These are phyloP conservation scores for Acacia confusa DNA, from an alignment of 306 rosid genomes.

Conservation along the genomic window DNA sequence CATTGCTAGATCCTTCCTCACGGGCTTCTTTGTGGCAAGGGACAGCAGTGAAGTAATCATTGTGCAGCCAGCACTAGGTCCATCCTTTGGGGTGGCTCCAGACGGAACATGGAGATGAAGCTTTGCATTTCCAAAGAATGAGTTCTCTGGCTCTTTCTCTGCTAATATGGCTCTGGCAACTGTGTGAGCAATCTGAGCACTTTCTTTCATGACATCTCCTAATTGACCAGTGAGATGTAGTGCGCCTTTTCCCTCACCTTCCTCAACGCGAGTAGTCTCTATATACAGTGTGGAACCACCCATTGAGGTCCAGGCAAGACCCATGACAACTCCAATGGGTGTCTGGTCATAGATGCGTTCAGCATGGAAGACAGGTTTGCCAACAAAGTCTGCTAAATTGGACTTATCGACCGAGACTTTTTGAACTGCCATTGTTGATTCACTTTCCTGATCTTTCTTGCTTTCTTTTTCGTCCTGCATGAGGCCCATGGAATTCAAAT, in stretches of 20 bases:
- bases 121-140: conserved; percentile 76
- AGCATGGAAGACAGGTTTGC: conserved; percentile 97
- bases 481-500: conserved; percentile 23
- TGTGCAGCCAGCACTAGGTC: conserved; percentile 99
- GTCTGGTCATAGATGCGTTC: conserved; percentile 88
- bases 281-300: conserved; percentile 97
- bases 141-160: conserved; percentile 59
- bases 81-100: conserved; percentile 98
- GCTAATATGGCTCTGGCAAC: conserved; percentile 69
- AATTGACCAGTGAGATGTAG: conserved; percentile 90
- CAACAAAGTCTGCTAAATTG: conserved; percentile 74
- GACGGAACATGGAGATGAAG: conserved; percentile 98
- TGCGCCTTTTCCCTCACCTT: conserved; percentile 88
- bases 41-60: conserved; percentile 95
- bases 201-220: conserved; percentile 99
- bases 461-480: conserved; percentile 58
- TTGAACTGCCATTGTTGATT: conserved; percentile 40
- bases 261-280: conserved; percentile 79
- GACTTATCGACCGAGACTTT: conserved; percentile 60
- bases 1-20: conserved; percentile 92
- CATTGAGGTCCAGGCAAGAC: conserved; percentile 99
- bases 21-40: conserved; percentile 85
- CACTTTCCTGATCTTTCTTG: conserved; percentile 39
- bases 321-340: conserved; percentile 96
- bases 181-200: conserved; percentile 98